Conservation (phyloP, 768 basidiomycete genomes). For the Hortiboletus campestris region DNA sequence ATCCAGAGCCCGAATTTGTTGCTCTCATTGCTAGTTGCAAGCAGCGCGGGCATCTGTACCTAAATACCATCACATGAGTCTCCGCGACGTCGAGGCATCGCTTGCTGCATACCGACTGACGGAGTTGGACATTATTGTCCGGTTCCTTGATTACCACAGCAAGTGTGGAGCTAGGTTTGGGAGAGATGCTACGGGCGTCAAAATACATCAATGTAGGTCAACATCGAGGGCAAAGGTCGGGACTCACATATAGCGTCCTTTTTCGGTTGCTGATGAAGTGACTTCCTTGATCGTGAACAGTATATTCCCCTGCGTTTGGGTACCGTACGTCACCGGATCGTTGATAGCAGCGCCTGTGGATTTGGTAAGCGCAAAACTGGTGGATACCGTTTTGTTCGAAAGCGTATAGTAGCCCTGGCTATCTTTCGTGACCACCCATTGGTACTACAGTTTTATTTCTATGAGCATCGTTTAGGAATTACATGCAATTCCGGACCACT, state of each 20-base stretch:
- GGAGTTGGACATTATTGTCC: background rate
- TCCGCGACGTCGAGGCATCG: background rate
- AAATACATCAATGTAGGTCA: background rate
- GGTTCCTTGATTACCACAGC: constrained; percentile 1
- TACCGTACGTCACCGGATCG: constrained; percentile 4
- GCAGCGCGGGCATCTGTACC: background rate
- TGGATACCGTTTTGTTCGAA: background rate
- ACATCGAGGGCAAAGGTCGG: background rate
- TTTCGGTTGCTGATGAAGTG: background rate
- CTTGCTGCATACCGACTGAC: background rate
- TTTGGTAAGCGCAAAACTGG: constrained; percentile 1
- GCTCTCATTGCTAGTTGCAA: background rate
- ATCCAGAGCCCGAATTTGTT: constrained; percentile 6
- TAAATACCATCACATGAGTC: background rate
- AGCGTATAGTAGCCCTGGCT: background rate
- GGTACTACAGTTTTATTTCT: constrained; percentile 1
- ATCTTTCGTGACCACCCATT: constrained; percentile 9
- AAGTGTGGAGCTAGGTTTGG: background rate
- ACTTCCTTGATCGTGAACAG: constrained; percentile 6
- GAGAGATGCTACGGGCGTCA: constrained; percentile 5
- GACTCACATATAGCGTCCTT: constrained; percentile 6
- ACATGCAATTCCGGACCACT: background rate
- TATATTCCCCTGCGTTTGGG: background rate
- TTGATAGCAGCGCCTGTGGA: background rate
- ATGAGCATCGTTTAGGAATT: background rate